Base-by-base conservation (phyloP, 73 alveolate genomes). In the Tetrahymena thermophila region DNA sequence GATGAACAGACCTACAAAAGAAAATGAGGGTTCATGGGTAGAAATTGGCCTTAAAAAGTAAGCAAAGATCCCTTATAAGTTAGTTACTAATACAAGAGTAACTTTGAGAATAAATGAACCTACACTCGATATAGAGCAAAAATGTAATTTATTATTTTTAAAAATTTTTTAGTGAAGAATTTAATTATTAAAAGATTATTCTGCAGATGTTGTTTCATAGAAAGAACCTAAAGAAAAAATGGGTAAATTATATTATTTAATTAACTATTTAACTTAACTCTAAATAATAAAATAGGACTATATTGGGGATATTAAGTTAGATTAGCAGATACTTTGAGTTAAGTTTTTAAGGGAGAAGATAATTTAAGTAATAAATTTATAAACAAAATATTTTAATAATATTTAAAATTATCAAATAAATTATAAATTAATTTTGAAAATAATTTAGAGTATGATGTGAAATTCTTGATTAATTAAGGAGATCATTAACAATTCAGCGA, bases 41-140 rank as follows among this genome's bases (percentile, higher is more conserved):
- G 98, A 99, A 96, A 98, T 98, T 85, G 99, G 99, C 43, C 98
- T 99, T 57, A 96, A 97, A 85, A 97, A 97, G 94, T 98, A 98
- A 94, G 98, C 99, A 96, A 96, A 97, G 95, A 98, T 99, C 19
- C 97, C 98, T 94, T 94, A 97, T 84, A 94, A 95, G 95, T 94
- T 99, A 93, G 98, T 97, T 40, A 98, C 98, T 95, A 98, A 98
- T 84, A 98, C 99, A 34, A 97, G 99, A 97, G 99, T 99, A 8
- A 99, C 99, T 4, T 99, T 99, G 17, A 98, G 98, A 96, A 85
- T 98, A 93, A 96, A 97, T 93, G 99, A 99, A 93, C 96, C 96
- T 4, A 42, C 93, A 28, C 37, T 71, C 9, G 89, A 71, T 6
- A 71, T 71, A 28, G 89, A 71, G 4, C 23, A 71, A 71, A 71